Percentiles rank a stretch among this genome's conserved stretches.
Evolutionary conservation across 805 yeast genomes (phyloP).

Genomic region (Sugiyamaella mastotermitis): DNA sequence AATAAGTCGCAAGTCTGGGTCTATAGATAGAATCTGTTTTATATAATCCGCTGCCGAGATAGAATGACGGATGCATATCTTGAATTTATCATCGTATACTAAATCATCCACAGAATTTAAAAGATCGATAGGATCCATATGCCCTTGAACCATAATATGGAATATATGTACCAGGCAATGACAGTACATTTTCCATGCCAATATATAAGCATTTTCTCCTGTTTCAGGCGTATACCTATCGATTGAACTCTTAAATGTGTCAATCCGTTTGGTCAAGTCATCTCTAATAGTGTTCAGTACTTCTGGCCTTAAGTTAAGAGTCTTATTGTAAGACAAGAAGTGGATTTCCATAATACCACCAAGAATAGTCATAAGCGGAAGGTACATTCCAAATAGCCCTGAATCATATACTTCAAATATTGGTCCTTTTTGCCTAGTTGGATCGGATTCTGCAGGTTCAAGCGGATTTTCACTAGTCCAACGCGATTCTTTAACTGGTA

Average conservation of each 20-base stretch:
- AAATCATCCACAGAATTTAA: slow-evolving; percentile 18
- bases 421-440: slow-evolving; percentile 23
- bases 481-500: slow-evolving; percentile 30
- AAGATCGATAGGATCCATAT: slow-evolving; percentile 27
- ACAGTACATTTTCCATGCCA: slow-evolving; percentile 19
- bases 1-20: slow-evolving; percentile 23
- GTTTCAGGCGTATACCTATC: slow-evolving; percentile 3
- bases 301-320: slow-evolving; percentile 4
- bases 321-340: slow-evolving; percentile 8
- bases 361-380: slow-evolving; percentile 31
- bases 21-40: slow-evolving; percentile 20
- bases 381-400: slow-evolving; percentile 35
- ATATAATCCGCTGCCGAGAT: slow-evolving; percentile 22
- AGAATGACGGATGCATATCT: slow-evolving; percentile 21
- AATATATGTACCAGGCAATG: slow-evolving; percentile 21
- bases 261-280: slow-evolving; percentile 1
- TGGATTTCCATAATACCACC: slow-evolving; percentile 26
- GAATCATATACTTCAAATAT: slow-evolving; percentile 12
- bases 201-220: slow-evolving; percentile 14
- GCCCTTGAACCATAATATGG: slow-evolving; percentile 22
- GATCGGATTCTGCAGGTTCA: slow-evolving; percentile 27
- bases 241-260: slow-evolving; percentile 9
- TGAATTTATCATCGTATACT: slow-evolving; percentile 18
- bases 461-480: slow-evolving; percentile 28
- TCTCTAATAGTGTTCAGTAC: slow-evolving; percentile 3